Percentiles rank a stretch among this genome's conserved stretches.
phyloP scores from a whole-genome alignment of 768 basidiomycete species.

The Rubroboletus satanas region DNA sequence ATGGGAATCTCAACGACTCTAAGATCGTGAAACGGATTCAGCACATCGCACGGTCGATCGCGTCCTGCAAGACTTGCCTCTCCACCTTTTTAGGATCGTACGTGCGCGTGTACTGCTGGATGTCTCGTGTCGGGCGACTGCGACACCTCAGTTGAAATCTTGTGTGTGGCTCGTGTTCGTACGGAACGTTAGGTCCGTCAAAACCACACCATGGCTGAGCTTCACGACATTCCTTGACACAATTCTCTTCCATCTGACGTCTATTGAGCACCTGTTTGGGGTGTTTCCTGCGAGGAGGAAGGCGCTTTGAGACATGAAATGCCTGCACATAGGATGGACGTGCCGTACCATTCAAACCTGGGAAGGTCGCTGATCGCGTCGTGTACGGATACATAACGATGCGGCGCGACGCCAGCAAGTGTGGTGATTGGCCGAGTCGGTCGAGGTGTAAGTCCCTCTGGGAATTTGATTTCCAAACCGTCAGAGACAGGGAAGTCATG shows the following conservation, averaged over 20 bases:
- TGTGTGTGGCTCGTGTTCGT: constrained; percentile 36
- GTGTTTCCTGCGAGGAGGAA: constrained; percentile 20
- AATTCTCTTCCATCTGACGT: constrained; percentile 15
- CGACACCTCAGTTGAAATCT: constrained; percentile 48
- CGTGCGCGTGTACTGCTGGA: constrained; percentile 67
- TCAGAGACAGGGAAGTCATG: constrained; percentile 41
- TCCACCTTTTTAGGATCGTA: constrained; percentile 50
- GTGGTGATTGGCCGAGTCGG: constrained; percentile 50
- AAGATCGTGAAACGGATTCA: constrained; percentile 2
- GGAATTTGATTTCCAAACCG: constrained; percentile 48
- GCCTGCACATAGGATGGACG: background rate
- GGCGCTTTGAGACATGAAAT: background rate
- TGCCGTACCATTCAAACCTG: constrained; percentile 64
- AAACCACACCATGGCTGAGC: constrained; percentile 34
- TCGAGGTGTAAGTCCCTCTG: constrained; percentile 35
- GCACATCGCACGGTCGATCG: background rate
- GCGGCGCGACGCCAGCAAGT: constrained; percentile 49
- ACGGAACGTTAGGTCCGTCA: constrained; percentile 23
- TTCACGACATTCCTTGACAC: constrained; percentile 37
- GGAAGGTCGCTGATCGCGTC: constrained; percentile 76
- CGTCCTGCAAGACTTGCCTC: constrained; percentile 40
- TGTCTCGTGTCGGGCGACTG: constrained; percentile 39
- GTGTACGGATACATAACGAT: constrained; percentile 55
- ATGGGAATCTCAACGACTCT: constrained; percentile 64
- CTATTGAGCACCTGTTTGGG: constrained; percentile 8